Percentiles rank a stretch among this genome's conserved stretches.
Conservation (phyloP, 768 basidiomycete species). For the Collybia sordida region DNA sequence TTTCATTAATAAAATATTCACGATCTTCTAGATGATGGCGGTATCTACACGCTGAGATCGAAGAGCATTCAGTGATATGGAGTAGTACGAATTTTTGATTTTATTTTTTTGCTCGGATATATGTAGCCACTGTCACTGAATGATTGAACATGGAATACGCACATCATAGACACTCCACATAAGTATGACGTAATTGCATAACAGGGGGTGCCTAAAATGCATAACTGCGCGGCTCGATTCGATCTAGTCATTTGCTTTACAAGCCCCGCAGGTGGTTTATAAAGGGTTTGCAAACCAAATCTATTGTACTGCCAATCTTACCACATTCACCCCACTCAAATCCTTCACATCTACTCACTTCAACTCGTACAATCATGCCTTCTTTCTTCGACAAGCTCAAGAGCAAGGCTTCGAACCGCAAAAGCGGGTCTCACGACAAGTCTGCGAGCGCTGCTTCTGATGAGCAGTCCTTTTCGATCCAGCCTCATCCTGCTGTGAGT, state of each 20-base stretch:
- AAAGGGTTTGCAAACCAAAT: no score
- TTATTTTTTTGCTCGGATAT: no score
- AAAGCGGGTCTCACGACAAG: constrained; percentile 3
- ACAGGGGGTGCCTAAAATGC: no score
- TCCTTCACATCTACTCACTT: constrained; percentile 3
- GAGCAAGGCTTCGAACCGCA: constrained; percentile 7
- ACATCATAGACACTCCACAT: no score
- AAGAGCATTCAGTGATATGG: not conserved
- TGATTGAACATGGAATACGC: no score
- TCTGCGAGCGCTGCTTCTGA: constrained; percentile 12
- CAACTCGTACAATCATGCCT: constrained; percentile 17
- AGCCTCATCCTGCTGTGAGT: constrained; percentile 63
- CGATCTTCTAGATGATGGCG: not conserved
- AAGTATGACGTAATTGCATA: no score
- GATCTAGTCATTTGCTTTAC: no score
- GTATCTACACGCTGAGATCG: not conserved
- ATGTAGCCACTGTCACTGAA: no score
- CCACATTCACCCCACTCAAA: not conserved
- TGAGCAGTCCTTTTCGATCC: constrained; percentile 49
- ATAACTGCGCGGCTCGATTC: no score
- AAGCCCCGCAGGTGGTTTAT: no score
- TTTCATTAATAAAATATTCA: not conserved
- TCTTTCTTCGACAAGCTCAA: constrained; percentile 24
- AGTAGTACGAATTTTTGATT: no score
- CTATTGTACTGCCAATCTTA: no score